Percentiles rank a stretch among this genome's conserved stretches.
Conservation (phyloP, 495 filamentous ascomycete genomes). For the Penicillium pulvis region DNA sequence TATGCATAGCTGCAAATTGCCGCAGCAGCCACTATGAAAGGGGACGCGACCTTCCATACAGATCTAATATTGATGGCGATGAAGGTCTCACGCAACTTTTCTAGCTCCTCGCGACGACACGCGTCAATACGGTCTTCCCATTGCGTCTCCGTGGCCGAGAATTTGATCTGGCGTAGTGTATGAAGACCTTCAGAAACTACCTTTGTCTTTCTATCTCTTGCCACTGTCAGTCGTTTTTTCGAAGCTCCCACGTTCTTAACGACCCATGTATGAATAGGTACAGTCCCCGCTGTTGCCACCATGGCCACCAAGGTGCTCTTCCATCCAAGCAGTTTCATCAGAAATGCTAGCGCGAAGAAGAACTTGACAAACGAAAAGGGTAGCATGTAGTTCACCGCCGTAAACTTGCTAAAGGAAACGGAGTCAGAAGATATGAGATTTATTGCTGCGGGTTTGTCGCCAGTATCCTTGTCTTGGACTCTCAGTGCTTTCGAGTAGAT, state of each 20-base stretch:
- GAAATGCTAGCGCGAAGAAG: neutral
- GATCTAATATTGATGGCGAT: slow-evolving; percentile 4
- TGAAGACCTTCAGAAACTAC: neutral
- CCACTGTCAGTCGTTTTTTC: neutral
- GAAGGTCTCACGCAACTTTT: neutral
- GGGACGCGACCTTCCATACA: slow-evolving; percentile 1
- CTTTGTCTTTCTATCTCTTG: slow-evolving; percentile 5
- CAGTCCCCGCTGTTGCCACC: neutral
- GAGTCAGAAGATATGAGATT: slow-evolving; percentile 1
- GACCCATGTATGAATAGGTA: neutral
- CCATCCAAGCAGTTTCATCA: neutral
- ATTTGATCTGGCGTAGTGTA: neutral
- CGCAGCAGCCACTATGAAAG: neutral
- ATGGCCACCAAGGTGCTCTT: neutral
- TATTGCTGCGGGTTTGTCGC: neutral
- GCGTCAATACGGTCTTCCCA: slow-evolving; percentile 3
- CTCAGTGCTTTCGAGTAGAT: neutral
- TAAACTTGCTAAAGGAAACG: neutral
- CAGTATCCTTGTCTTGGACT: neutral
- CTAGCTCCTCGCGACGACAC: neutral
- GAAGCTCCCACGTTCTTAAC: neutral
- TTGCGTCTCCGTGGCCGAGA: neutral
- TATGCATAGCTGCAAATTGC: neutral
- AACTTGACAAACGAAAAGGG: slow-evolving; percentile 1
- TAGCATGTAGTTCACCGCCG: slow-evolving; percentile 1